Evolutionary conservation across 177 flowering plant species (phyloP).

Genomic region (Tripterygium wilfordii): DNA sequence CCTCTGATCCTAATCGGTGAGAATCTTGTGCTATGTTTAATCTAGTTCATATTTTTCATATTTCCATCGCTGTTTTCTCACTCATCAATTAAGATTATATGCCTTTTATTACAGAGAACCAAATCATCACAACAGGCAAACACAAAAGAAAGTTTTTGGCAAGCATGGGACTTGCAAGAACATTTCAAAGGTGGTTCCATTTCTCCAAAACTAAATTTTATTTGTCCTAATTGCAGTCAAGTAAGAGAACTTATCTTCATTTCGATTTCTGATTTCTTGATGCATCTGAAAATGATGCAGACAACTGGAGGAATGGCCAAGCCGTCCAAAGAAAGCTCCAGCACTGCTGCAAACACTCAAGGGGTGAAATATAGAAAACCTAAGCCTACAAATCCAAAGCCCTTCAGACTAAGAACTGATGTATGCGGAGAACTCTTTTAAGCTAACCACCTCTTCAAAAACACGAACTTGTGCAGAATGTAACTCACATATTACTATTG

Average conservation of each 20-base stretch:
- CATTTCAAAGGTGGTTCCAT: constrained; percentile 26
- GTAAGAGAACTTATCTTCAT: not conserved
- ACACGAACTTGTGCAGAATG: too few species aligned
- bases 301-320: constrained; percentile 19
- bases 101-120: constrained; percentile 22
- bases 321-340: constrained; percentile 22
- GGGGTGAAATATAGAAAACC: constrained; percentile 48
- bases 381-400: constrained; percentile 80
- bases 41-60: not conserved
- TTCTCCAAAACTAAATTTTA: not conserved
- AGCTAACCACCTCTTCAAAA: not conserved
- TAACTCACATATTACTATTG: constrained; percentile 5
- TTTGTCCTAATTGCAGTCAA: too few species aligned
- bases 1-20: constrained; percentile 50
- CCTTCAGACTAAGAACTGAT: constrained; percentile 83
- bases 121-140: constrained; percentile 5
- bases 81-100: not conserved
- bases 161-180: constrained; percentile 11
- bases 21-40: not conserved
- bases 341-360: constrained; percentile 20
- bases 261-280: not conserved
- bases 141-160: constrained; percentile 13
- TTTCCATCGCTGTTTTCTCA: not conserved
- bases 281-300: constrained; percentile 20
- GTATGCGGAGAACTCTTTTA: constrained; percentile 31